These are phyloP conservation scores for Penicillium corylophilum DNA, from an alignment of 2,329 filamentous ascomycete species.

Conservation along the genomic window DNA sequence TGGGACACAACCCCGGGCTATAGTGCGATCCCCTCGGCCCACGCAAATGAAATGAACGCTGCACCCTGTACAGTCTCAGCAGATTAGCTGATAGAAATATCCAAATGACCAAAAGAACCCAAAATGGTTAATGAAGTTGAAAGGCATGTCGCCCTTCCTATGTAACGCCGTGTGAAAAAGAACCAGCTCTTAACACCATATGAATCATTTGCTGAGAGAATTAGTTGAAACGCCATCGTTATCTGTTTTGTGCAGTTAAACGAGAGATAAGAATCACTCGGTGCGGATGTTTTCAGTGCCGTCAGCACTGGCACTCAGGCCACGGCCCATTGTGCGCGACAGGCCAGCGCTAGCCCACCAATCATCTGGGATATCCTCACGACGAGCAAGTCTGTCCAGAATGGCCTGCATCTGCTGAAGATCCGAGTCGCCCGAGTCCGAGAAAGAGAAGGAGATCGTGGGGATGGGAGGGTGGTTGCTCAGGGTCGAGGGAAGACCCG, in stretches of 20 bases:
- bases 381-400: slow-evolving; percentile 65
- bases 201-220: not conserved
- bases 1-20: not conserved
- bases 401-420: slow-evolving; percentile 70
- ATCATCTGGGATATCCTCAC: slow-evolving; percentile 76
- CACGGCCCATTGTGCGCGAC: slow-evolving; percentile 52
- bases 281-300: slow-evolving; percentile 19
- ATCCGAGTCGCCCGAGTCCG: slow-evolving; percentile 34
- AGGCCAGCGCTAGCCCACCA: slow-evolving; percentile 75
- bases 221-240: not conserved
- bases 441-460: slow-evolving; percentile 32
- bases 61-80: slow-evolving; percentile 6
- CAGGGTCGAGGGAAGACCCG: slow-evolving; percentile 32
- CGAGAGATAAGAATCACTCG: not conserved
- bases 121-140: not conserved
- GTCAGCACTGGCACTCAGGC: slow-evolving; percentile 28
- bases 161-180: not conserved
- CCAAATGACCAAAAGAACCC: too few relatives aligned
- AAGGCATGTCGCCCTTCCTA: not conserved
- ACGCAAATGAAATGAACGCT: slow-evolving; percentile 1
- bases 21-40: not conserved
- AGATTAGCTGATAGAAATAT: not conserved
- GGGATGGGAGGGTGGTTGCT: slow-evolving; percentile 36
- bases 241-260: not conserved
- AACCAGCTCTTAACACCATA: not conserved